Conservation (phyloP, 73 alveolate species). For the Symbiodinium pilosum region DNA sequence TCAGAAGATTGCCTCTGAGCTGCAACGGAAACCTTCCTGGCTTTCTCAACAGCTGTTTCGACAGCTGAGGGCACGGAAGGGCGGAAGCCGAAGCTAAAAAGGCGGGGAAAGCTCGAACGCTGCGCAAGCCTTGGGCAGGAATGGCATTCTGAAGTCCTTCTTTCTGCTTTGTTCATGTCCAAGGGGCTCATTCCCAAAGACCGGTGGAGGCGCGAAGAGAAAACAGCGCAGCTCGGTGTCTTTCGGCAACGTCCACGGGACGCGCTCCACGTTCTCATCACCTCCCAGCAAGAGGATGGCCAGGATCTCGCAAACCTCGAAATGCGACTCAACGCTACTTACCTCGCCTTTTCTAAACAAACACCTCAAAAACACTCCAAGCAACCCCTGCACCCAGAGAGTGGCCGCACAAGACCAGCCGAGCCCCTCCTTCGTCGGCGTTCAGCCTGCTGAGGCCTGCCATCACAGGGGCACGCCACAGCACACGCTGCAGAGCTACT, state of each 20-base stretch:
- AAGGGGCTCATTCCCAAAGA: constrained; percentile 30
- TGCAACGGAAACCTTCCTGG: not conserved
- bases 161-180: too few species aligned
- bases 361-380: not conserved
- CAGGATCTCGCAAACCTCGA: constrained; percentile 43
- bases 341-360: too few species aligned
- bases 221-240: constrained; percentile 22
- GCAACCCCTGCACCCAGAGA: constrained; percentile 65
- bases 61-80: not conserved
- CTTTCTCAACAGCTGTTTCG: not conserved
- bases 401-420: constrained; percentile 56
- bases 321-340: not conserved
- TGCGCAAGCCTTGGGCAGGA: not conserved
- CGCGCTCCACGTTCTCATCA: too few species aligned
- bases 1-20: not conserved
- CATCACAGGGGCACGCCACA: too few species aligned
- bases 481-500: not conserved
- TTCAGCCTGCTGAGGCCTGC: not conserved
- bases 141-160: too few species aligned
- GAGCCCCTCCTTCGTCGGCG: not conserved
- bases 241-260: constrained; percentile 17
- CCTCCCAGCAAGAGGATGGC: constrained; percentile 21
- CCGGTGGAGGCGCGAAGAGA: constrained; percentile 85
- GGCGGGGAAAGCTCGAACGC: not conserved
- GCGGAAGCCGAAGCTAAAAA: not conserved